Evolutionary conservation across 73 alveolate species (phyloP).

Genomic region (Uronychia binucleata): DNA sequence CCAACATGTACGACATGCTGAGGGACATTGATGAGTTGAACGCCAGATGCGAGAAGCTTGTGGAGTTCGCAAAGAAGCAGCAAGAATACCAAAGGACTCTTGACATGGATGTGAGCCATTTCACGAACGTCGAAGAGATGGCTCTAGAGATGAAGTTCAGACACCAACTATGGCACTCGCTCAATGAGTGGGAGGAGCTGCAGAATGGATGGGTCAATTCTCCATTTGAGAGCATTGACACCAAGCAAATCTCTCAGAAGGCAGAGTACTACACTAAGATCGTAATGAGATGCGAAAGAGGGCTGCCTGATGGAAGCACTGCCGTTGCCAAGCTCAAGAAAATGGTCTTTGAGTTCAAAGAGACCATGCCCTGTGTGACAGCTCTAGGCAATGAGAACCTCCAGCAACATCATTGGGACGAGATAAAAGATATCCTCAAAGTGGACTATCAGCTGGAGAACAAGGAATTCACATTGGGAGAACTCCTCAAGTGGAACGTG

Average conservation of each 20-base stretch:
- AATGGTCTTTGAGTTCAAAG: constrained; percentile 86
- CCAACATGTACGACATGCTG: constrained; percentile 22
- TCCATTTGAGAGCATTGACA: constrained; percentile 73
- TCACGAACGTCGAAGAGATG: constrained; percentile 59
- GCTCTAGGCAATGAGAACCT: constrained; percentile 85
- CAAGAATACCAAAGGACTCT: constrained; percentile 63
- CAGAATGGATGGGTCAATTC: constrained; percentile 64
- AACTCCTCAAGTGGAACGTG: constrained; percentile 74
- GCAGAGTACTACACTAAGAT: constrained; percentile 83
- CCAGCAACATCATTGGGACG: constrained; percentile 73
- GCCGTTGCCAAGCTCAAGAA: constrained; percentile 72
- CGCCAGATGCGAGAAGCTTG: constrained; percentile 46
- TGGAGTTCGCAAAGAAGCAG: constrained; percentile 61
- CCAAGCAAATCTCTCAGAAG: constrained; percentile 65
- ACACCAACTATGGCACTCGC: constrained; percentile 74
- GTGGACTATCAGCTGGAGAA: constrained; percentile 63
- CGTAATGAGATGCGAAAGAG: constrained; percentile 81
- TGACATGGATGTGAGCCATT: constrained; percentile 59
- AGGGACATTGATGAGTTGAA: constrained; percentile 50
- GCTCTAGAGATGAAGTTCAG: constrained; percentile 54
- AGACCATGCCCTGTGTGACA: constrained; percentile 89
- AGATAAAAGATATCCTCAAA: constrained; percentile 70
- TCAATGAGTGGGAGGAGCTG: constrained; percentile 64
- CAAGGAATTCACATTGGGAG: constrained; percentile 65
- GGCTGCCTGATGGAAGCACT: constrained; percentile 67